A percentile compares a stretch with the other conserved stretches of the same genome.
Conservation (phyloP, 345 rosid species). For the Camelina sativa region DNA sequence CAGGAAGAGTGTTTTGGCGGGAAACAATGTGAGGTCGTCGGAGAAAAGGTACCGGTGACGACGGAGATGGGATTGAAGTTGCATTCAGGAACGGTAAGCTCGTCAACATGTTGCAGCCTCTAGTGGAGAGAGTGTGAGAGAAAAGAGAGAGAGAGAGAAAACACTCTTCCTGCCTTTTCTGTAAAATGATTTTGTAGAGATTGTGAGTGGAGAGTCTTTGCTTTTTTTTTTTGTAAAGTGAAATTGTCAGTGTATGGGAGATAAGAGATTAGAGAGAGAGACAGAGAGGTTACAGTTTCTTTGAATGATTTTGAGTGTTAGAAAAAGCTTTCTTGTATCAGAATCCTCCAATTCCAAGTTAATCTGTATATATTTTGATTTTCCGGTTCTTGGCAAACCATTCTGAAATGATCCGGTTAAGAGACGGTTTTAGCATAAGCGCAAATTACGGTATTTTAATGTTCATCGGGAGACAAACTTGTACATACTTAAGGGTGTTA, state of each 20-base stretch:
- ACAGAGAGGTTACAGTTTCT: no score
- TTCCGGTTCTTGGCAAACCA: not conserved
- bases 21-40: conserved; percentile 20
- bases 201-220: not conserved
- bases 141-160: no score
- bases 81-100: conserved; percentile 32
- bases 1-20: conserved; percentile 33
- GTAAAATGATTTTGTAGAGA: not conserved
- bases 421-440: not conserved
- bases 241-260: not conserved
- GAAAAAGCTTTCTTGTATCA: not conserved
- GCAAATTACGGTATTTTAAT: no score
- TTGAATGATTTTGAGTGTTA: not conserved
- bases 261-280: not conserved
- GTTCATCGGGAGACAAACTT: no score
- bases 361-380: no score
- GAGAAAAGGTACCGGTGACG: conserved; percentile 3
- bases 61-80: conserved; percentile 7
- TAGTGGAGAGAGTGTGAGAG: not conserved
- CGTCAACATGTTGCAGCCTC: conserved; percentile 43
- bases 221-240: not conserved
- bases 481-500: no score
- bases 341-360: not conserved
- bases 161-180: no score
- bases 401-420: not conserved